Evolutionary conservation across 306 rosid species (phyloP).

Genomic region (Canavalia gladiata): DNA sequence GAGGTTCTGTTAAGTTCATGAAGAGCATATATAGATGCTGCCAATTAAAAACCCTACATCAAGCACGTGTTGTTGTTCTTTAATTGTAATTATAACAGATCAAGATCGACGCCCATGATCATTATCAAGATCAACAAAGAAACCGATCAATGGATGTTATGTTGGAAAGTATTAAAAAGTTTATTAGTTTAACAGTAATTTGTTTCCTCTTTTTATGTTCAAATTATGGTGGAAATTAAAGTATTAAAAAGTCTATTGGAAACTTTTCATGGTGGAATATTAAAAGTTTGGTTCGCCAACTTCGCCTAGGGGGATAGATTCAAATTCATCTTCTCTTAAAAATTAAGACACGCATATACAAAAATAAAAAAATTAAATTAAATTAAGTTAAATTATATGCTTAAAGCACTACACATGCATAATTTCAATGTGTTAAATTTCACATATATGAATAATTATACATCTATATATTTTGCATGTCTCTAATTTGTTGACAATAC

Average conservation of each 20-base stretch:
- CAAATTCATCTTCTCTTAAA: background rate
- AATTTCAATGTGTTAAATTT: background rate
- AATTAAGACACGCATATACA: background rate
- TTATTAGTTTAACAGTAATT: background rate
- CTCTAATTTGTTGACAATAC: background rate
- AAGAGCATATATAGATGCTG: background rate
- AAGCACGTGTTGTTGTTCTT: background rate
- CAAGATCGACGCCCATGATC: background rate
- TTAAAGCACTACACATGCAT: background rate
- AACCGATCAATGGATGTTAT: background rate
- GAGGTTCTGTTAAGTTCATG: background rate
- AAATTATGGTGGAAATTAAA: background rate
- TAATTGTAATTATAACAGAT: background rate
- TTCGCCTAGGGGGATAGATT: background rate
- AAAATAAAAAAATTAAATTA: too few relatives aligned
- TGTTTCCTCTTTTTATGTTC: background rate
- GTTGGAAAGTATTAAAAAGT: background rate
- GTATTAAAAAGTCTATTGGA: background rate
- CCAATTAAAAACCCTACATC: constrained; percentile 17
- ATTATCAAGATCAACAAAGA: constrained; percentile 7
- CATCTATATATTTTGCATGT: constrained; percentile 31
- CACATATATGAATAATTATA: background rate
- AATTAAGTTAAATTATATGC: too few relatives aligned
- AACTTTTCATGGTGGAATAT: background rate
- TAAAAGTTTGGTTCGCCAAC: background rate